Evolutionary conservation across 805 yeast genomes (phyloP).

Genomic region (Candida germanica): DNA sequence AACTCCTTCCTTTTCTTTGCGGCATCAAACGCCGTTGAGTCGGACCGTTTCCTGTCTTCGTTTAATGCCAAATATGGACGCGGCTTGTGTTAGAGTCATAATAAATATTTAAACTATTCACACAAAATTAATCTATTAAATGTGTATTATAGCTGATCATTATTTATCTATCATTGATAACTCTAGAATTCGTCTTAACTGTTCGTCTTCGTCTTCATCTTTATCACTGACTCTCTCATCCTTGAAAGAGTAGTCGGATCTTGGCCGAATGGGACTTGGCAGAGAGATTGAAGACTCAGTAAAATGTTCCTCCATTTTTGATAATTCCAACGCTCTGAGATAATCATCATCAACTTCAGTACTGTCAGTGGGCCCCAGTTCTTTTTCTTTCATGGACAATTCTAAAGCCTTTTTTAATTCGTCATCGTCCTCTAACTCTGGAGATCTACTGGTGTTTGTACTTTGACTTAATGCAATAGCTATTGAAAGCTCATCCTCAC

Average conservation of each 20-base stretch:
- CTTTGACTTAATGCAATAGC: constrained; percentile 43
- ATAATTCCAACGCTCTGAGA: neutral
- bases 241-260: too few relatives aligned
- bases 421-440: constrained; percentile 16
- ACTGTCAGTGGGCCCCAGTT: neutral
- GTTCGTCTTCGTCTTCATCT: constrained; percentile 10
- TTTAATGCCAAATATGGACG: too few relatives aligned
- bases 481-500: constrained; percentile 38
- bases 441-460: constrained; percentile 5
- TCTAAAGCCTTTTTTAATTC: constrained; percentile 17
- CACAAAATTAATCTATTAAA: too few relatives aligned
- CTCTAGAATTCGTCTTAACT: constrained; percentile 12
- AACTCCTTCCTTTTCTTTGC: too few relatives aligned
- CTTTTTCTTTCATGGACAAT: constrained; percentile 16
- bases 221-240: too few relatives aligned
- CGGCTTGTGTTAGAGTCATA: too few relatives aligned
- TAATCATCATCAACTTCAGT: constrained; percentile 3
- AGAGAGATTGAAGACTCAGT: too few relatives aligned
- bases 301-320: constrained; percentile 1
- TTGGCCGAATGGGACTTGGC: too few relatives aligned
- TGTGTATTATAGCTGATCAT: too few relatives aligned
- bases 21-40: too few relatives aligned
- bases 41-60: too few relatives aligned
- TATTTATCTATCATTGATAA: constrained; percentile 11
- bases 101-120: too few relatives aligned